phyloP scores from a whole-genome alignment of 2,329 filamentous ascomycete species.

The Venturia nashicola region DNA sequence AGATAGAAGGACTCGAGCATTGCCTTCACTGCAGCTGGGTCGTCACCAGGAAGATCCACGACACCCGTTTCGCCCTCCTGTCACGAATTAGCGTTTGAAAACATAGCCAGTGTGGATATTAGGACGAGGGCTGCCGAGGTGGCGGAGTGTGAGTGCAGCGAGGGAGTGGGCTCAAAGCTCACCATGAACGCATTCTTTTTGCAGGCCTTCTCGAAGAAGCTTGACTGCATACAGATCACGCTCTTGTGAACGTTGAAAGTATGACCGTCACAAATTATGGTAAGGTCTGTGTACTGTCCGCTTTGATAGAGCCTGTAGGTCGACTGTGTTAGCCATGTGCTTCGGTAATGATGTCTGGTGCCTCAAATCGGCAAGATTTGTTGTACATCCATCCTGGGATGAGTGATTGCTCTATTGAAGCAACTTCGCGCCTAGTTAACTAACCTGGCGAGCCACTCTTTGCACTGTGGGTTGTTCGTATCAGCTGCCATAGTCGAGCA shows the following conservation, averaged over 20 bases:
- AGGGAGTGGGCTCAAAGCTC: too few species aligned
- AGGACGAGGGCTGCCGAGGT: too few species aligned
- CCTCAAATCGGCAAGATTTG: not conserved
- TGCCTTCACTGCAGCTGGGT: not conserved
- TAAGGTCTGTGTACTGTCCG: not conserved
- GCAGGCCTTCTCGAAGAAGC: not conserved
- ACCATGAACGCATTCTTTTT: not conserved
- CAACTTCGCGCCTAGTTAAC: not conserved
- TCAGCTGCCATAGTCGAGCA: not conserved
- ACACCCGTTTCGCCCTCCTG: not conserved
- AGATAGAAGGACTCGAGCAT: not conserved
- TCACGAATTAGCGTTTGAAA: not conserved
- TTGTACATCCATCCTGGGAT: not conserved
- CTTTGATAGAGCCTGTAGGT: not conserved
- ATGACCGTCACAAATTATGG: not conserved
- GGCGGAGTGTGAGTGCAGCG: too few species aligned
- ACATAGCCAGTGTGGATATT: not conserved
- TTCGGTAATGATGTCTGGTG: not conserved
- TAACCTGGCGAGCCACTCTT: not conserved
- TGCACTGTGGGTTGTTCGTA: not conserved
- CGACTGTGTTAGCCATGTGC: not conserved
- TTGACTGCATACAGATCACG: not conserved
- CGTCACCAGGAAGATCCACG: not conserved
- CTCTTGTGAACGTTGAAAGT: not conserved
- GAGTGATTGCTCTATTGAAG: too few species aligned